Percentiles rank a stretch among this genome's conserved stretches.
phyloP scores from a whole-genome alignment of 2,329 filamentous ascomycete species.

The Aureobasidium zeae region DNA sequence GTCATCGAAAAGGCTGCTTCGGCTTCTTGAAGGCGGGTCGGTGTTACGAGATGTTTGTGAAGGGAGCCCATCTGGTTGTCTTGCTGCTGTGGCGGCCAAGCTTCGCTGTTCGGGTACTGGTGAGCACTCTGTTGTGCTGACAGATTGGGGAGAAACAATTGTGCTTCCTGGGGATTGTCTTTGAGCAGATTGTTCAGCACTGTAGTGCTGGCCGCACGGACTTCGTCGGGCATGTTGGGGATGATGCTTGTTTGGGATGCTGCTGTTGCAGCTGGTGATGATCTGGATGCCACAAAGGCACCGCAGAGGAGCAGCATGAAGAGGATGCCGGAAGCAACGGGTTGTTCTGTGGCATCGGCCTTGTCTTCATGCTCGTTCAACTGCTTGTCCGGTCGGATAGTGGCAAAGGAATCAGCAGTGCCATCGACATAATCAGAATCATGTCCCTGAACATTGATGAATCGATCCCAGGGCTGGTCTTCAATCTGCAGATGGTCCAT shows the following conservation, averaged over 20 bases:
- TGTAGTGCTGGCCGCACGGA: constrained; percentile 66
- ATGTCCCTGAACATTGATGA: constrained; percentile 59
- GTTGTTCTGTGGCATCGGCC: constrained; percentile 34
- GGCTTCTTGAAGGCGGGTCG: constrained; percentile 74
- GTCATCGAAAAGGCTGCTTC: constrained; percentile 84
- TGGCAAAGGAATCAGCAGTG: constrained; percentile 27
- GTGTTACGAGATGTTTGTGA: constrained; percentile 41
- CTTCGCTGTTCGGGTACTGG: background rate
- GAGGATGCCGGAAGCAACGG: constrained; percentile 71
- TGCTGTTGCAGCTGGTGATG: constrained; percentile 39
- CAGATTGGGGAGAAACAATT: background rate
- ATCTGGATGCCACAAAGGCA: constrained; percentile 88
- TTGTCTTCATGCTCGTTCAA: background rate
- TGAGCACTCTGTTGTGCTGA: background rate
- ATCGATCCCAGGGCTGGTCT: constrained; percentile 66
- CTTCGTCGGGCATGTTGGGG: constrained; percentile 69
- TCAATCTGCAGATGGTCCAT: constrained; percentile 81
- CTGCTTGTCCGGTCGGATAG: constrained; percentile 1
- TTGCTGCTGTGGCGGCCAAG: constrained; percentile 2
- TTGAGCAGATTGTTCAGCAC: constrained; percentile 75
- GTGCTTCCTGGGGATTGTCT: constrained; percentile 35
- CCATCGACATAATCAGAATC: constrained; percentile 10
- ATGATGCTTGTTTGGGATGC: constrained; percentile 55
- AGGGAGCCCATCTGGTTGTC: constrained; percentile 29
- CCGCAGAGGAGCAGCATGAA: constrained; percentile 95